These are phyloP conservation scores for Collybiopsis confluens DNA, from an alignment of 768 basidiomycete genomes.

Conservation along the genomic window DNA sequence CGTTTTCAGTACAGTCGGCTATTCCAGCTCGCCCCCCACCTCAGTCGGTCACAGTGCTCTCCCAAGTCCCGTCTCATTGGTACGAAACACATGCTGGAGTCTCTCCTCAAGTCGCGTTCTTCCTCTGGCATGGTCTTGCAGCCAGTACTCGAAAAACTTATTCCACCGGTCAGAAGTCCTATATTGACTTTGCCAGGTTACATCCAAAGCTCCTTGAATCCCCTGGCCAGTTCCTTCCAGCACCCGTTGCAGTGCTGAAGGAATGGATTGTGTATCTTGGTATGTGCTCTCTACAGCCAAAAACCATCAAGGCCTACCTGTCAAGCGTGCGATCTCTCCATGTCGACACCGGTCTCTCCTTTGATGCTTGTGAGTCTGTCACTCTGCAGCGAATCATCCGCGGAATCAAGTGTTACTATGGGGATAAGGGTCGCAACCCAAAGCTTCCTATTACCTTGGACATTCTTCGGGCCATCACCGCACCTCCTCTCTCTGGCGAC, in stretches of 20 bases:
- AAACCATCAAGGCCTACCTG: conserved; percentile 16
- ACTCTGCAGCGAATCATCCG: conserved; percentile 23
- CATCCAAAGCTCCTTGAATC: background rate
- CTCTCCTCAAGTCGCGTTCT: conserved; percentile 13
- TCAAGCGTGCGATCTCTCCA: conserved; percentile 23
- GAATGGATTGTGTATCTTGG: conserved; percentile 14
- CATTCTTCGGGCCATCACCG: background rate
- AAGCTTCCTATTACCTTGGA: conserved; percentile 20
- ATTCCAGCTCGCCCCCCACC: conserved; percentile 4
- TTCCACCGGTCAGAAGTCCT: conserved; percentile 25
- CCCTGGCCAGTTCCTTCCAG: conserved; percentile 13
- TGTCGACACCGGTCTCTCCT: conserved; percentile 23
- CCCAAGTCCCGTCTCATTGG: conserved; percentile 12
- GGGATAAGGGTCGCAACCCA: conserved; percentile 20
- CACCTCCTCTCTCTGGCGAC: background rate
- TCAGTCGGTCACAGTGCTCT: conserved; percentile 4
- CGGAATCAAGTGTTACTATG: conserved; percentile 27
- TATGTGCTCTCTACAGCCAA: conserved; percentile 2
- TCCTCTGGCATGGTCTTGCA: conserved; percentile 26
- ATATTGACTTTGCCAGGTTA: conserved; percentile 20
- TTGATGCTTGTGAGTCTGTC: conserved; percentile 18
- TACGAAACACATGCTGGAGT: conserved; percentile 14
- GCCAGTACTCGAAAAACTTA: conserved; percentile 25
- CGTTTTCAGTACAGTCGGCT: conserved; percentile 1
- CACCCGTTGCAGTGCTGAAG: conserved; percentile 6